Conservation (phyloP, 208 protist genomes). For the Naegleria fowleri region DNA sequence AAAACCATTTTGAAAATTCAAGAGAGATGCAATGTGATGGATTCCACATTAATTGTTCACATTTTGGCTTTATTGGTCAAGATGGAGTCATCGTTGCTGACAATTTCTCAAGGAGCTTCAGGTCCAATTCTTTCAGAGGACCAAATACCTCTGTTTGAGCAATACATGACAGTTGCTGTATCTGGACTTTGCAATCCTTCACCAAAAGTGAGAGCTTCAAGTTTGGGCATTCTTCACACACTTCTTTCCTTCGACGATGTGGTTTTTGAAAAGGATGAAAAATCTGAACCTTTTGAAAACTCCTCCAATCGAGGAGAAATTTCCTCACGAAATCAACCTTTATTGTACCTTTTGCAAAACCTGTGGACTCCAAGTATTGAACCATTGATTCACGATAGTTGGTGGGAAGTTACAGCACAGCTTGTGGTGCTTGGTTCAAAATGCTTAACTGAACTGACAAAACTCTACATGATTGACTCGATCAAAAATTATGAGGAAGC, state of each 20-base stretch:
- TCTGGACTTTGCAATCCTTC: neutral
- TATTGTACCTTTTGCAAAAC: neutral
- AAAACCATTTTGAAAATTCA: neutral
- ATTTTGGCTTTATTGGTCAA: neutral
- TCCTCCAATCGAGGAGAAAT: neutral
- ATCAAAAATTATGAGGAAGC: neutral
- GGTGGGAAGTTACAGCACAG: constrained; percentile 24
- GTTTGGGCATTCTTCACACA: neutral
- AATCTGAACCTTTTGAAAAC: neutral
- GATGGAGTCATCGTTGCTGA: neutral
- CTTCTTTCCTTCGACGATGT: neutral
- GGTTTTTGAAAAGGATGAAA: neutral
- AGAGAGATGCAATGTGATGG: neutral
- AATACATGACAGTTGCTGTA: neutral
- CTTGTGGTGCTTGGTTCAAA: neutral
- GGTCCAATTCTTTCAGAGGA: neutral
- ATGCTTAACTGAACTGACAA: neutral
- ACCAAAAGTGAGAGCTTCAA: neutral
- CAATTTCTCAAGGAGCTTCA: neutral
- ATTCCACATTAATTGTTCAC: neutral
- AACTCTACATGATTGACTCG: neutral
- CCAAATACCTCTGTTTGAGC: neutral
- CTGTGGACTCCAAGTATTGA: neutral
- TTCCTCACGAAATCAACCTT: neutral
- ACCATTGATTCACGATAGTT: neutral